Base-by-base conservation (phyloP, 1,284 basidiomycete genomes). In the Rhodotorula sp. region DNA sequence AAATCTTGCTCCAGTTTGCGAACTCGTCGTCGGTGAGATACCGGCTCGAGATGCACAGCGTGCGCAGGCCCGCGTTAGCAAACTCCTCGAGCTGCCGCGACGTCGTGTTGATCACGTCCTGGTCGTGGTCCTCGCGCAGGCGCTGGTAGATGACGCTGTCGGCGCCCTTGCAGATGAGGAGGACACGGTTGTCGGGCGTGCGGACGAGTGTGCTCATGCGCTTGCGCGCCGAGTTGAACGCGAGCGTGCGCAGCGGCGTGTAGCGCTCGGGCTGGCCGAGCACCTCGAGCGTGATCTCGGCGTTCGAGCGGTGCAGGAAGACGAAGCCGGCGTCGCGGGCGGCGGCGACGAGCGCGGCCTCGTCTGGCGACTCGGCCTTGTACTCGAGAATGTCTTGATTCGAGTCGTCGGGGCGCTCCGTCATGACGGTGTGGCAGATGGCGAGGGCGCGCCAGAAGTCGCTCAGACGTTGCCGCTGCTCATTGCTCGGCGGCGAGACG, bases 351-450 rank as follows among this genome's bases (percentile, higher is more conserved):
- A 98, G 86, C 7, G 96, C 95, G 16, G 93, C 92, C 81, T 98
- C 96, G 80, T 98, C 95, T 0, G 93, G 93, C 5, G 90, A 92
- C 82, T 98, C 93, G 12, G 95, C 94, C 83, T 98, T 97, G 85
- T 97, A 98, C 41, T 92, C 89, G 74, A 98, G 82, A 8, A 84
- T 81, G 81, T 85, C 89, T 0, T 91, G 91, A 21, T 88, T 83
- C 56, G 84, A 83, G 67, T 85, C 86, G 77, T 94, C 92, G 19
- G 80, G 79, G 25, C 79, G 77, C 66, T 82, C 82, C 1, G 92
- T 85, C 19, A 97, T 86, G 44, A 97, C 95, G 23, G 89, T 91
- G 80, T 98, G 96, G 78, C 96, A 98, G 25, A 98, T 81, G 0
- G 94, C 92, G 19, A 98, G 85, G 0, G 93, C 92, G 17, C 82